Evolutionary conservation across 73 alveolate species (phyloP).

Genomic region (Paramecium octaurelia): DNA sequence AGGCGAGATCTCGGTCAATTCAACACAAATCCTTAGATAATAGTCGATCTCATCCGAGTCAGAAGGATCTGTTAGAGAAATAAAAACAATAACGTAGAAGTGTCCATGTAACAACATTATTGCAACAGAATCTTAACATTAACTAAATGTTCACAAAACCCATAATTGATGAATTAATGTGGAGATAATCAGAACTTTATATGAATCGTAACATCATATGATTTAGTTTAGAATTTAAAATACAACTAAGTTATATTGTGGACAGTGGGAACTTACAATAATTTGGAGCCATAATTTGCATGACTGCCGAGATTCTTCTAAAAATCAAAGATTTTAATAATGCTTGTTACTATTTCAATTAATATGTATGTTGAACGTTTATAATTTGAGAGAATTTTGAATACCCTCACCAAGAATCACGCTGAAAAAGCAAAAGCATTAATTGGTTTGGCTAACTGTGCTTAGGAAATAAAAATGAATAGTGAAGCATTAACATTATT

Average conservation of each 20-base stretch:
- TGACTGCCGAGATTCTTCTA: conserved; percentile 16
- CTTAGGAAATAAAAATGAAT: not conserved
- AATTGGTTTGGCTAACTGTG: not conserved
- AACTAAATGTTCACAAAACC: not conserved
- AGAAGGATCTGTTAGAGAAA: not conserved
- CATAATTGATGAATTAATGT: not conserved
- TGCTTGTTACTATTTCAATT: not conserved
- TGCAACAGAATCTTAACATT: not conserved
- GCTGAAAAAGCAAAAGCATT: conserved; percentile 10
- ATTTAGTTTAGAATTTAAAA: not conserved
- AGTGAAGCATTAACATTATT: not conserved
- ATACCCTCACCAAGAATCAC: not conserved
- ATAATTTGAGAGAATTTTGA: conserved; percentile 38
- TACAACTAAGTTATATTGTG: not conserved
- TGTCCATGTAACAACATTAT: not conserved
- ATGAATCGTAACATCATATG: not conserved
- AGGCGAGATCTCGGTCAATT: not conserved
- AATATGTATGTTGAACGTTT: not conserved
- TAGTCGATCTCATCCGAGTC: not conserved
- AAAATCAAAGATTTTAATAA: not conserved
- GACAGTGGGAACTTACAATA: not conserved
- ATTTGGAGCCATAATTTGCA: not conserved
- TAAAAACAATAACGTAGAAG: not conserved
- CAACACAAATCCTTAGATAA: not conserved
- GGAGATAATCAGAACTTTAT: conserved; percentile 4